Evolutionary conservation across 176 grass and related monocot species (phyloP), one percentile per base, ranked within the genome.

Genomic region (Cocos nucifera): DNA sequence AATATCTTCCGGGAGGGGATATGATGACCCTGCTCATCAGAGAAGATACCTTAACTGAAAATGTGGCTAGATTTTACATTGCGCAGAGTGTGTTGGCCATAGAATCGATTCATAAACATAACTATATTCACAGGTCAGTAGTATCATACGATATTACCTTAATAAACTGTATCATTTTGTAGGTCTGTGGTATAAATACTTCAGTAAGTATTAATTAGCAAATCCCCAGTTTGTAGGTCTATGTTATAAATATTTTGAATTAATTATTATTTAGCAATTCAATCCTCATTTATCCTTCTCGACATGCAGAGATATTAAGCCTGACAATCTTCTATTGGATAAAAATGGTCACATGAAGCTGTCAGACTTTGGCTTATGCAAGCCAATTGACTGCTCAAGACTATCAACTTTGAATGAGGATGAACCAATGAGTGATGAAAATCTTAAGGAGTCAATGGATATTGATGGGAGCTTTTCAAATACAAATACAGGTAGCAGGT

Each of bases 331-430:
- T 56, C 73, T 98, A 14, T 75, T 98, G 56, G 94, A 98, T 71
- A 92, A 89, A 64, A 88, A 83, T 71, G 94, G 94, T 63, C 84
- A 98, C 82, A 89, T 98, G 94, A 98, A 98, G 57, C 64, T 98
- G 51, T 93, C 94, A 49, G 94, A 98, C 78, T 98, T 98, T 73
- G 94, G 94, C 52, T 58, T 98, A 51, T 98, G 94, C 73, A 98
- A 98, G 58, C 94, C 94, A 73, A 89, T 98, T 51, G 94, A 92
- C 77, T 89, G 81, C 67, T 89, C 84, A 22, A 98, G 86, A 57
- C 84, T 98, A 48, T 93, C 84, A 70, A 89, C 94, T 4, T 77
- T 93, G 76, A 93, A 81, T 26, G 94, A 98, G 85, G 94, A 98
- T 44, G 88, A 98, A 82, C 88, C 79, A 5, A 89, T 98, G 85